Evolutionary conservation across 768 basidiomycete genomes (phyloP).

Genomic region (Termitomyces sp.): DNA sequence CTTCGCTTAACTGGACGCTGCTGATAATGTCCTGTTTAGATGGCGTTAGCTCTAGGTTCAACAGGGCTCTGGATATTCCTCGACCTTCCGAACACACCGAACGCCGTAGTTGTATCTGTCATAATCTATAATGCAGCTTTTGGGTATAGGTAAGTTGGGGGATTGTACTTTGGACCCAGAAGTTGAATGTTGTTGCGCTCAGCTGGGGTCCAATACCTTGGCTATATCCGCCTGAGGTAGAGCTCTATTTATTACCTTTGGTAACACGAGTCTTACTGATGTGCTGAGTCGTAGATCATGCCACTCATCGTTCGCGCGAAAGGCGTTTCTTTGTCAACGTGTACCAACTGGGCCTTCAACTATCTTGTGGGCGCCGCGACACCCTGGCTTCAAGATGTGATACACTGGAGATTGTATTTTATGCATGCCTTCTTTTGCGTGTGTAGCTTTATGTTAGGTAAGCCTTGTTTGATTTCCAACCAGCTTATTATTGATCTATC

Average conservation of each 20-base stretch:
- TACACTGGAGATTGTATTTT: conserved; percentile 88
- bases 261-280: conserved; percentile 2
- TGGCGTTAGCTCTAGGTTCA: conserved; percentile 72
- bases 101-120: conserved; percentile 85
- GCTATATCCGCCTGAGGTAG: conserved; percentile 80
- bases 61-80: conserved; percentile 94
- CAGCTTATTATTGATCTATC: not conserved
- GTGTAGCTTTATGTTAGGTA: conserved; percentile 78
- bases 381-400: conserved; percentile 82
- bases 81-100: conserved; percentile 79
- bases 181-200: not conserved
- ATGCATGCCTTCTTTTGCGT: conserved; percentile 96
- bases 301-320: conserved; percentile 86
- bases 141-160: conserved; percentile 60
- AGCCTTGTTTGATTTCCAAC: not conserved
- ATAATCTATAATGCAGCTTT: conserved; percentile 92
- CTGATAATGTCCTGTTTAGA: conserved; percentile 36
- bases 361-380: conserved; percentile 86
- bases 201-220: conserved; percentile 89
- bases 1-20: not conserved
- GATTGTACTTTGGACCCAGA: not conserved
- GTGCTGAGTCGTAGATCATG: conserved; percentile 58
- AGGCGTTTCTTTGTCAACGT: conserved; percentile 90
- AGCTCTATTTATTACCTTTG: conserved; percentile 4
- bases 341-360: conserved; percentile 87